These are phyloP conservation scores for Orbilia brochopaga DNA, from an alignment of 2,329 filamentous ascomycete genomes.

Conservation along the genomic window DNA sequence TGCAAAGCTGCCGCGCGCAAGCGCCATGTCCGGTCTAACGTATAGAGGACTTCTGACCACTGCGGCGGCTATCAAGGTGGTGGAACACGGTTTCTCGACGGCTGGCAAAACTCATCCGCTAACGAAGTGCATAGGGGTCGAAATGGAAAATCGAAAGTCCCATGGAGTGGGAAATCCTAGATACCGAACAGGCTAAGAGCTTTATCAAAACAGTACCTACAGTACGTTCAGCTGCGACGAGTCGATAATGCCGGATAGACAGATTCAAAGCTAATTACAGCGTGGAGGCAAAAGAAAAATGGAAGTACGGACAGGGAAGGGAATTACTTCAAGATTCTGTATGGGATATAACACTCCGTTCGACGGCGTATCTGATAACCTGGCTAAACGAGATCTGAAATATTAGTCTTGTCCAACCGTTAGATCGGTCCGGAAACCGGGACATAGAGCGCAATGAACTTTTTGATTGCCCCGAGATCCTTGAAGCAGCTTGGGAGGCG, in stretches of 20 bases:
- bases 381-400: not conserved
- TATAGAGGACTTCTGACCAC: constrained; percentile 24
- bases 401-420: constrained; percentile 23
- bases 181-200: constrained; percentile 7
- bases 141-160: constrained; percentile 40
- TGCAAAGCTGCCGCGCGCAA: no score
- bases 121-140: constrained; percentile 14
- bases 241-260: no score
- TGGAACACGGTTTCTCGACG: not conserved
- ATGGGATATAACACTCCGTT: not conserved
- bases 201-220: constrained; percentile 31
- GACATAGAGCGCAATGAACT: constrained; percentile 14
- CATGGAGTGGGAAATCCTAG: constrained; percentile 36
- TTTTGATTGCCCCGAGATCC: constrained; percentile 12
- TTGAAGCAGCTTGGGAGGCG: constrained; percentile 18
- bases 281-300: constrained; percentile 14
- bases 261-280: not conserved
- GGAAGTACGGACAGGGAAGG: constrained; percentile 38
- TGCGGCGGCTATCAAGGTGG: constrained; percentile 34
- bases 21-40: constrained; percentile 3
- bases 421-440: no score
- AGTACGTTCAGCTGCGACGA: no score
- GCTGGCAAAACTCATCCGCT: not conserved
- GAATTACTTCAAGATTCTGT: constrained; percentile 38
- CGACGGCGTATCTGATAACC: not conserved